Evolutionary conservation across 2,329 filamentous ascomycete genomes (phyloP).

Genomic region (Cytospora paraplurivora): DNA sequence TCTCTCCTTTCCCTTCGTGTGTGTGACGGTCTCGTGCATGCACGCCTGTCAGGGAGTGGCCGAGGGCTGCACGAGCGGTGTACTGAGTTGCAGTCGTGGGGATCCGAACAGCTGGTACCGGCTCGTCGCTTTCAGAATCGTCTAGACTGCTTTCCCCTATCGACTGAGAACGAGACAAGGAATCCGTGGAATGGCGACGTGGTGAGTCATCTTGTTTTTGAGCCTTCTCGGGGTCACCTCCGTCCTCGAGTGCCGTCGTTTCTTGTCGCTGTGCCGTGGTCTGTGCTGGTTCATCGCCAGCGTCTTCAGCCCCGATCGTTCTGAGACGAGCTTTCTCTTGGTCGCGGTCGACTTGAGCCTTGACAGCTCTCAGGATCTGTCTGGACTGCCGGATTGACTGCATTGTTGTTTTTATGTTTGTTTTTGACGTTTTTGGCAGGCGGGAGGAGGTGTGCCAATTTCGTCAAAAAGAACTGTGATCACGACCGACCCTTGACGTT

Average conservation of each 20-base stretch:
- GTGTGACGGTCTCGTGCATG: constrained; percentile 34
- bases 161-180: neutral
- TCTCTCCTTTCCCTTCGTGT: constrained; percentile 33
- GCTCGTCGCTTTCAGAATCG: neutral
- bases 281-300: constrained; percentile 4
- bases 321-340: constrained; percentile 29
- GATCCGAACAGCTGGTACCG: constrained; percentile 19
- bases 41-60: constrained; percentile 38
- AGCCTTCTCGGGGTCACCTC: constrained; percentile 11
- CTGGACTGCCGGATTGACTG: constrained; percentile 33
- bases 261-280: neutral
- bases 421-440: too few species aligned
- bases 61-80: constrained; percentile 32
- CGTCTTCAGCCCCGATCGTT: constrained; percentile 19
- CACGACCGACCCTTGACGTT: neutral
- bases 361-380: constrained; percentile 30
- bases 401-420: constrained; percentile 26
- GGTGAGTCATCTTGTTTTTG: neutral
- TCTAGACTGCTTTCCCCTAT: neutral
- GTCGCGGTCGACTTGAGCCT: constrained; percentile 33
- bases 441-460: neutral
- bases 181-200: constrained; percentile 7
- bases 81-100: constrained; percentile 30
- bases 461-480: neutral
- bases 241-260: neutral